Percentiles rank a stretch among this genome's conserved stretches.
Conservation (phyloP, 176 grass and related monocot species). For the Bromus sterilis region DNA sequence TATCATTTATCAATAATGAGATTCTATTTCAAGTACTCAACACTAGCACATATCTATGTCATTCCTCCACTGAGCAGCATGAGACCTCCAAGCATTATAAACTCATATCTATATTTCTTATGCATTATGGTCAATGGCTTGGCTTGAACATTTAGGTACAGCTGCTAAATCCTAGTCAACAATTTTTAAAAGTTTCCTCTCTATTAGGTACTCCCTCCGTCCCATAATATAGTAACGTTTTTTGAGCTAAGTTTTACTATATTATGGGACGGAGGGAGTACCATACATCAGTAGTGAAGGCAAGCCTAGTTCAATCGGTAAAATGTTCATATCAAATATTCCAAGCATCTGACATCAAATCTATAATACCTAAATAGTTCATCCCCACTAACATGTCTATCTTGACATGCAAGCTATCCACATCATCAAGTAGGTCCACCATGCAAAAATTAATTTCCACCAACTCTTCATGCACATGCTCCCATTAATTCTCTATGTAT, state of each 20-base stretch:
- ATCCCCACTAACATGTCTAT: too few relatives aligned
- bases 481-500: too few relatives aligned
- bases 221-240: too few relatives aligned
- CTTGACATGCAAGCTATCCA: too few relatives aligned
- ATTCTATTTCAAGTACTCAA: background rate
- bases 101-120: background rate
- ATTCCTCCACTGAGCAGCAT: background rate
- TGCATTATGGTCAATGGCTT: background rate
- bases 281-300: background rate
- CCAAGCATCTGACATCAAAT: background rate
- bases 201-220: background rate
- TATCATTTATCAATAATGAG: background rate
- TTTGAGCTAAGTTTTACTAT: too few relatives aligned
- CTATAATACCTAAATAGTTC: too few relatives aligned
- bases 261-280: too few relatives aligned
- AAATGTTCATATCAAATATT: slow-evolving; percentile 2
- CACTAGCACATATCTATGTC: background rate
- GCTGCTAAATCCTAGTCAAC: background rate
- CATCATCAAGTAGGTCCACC: too few relatives aligned
- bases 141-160: background rate
- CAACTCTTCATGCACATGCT: too few relatives aligned
- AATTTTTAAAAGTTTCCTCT: background rate
- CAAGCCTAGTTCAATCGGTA: background rate
- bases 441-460: too few relatives aligned
- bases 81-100: background rate